Evolutionary conservation across 177 flowering plant species (phyloP), one percentile per base, ranked within the genome.

Genomic region (Tripterygium wilfordii): DNA sequence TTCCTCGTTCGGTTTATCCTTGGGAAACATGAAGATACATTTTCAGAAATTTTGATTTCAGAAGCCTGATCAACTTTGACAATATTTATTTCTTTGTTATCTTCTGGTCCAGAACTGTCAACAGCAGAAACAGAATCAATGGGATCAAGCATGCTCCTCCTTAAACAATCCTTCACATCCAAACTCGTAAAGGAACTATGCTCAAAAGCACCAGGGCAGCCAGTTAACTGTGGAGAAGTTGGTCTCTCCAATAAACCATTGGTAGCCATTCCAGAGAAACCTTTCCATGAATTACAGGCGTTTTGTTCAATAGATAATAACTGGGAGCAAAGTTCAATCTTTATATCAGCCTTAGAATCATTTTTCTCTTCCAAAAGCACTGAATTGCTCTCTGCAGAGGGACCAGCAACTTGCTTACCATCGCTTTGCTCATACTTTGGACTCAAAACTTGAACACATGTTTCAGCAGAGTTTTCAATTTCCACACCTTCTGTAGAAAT

Each of bases 1-100:
- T 64, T 77, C 25, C 56, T 60, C 27, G 30, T 45, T 24, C 65
- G 57, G 27, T 55, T 36, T 40, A 70, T 72, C 54, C 74, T 64
- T 42, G 51, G 66, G 42, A 70, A 56, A 51, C 60, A 38, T 10
- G 53, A 26, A 10, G 51, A 25, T n/a, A 41, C 49, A 54, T 19
- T 43, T 1, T 68, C 69, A 33, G 61, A 33, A 61, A 36, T 36
- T 16, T 65, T 47, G 36, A 43, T 22, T 51, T 48, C 48, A 16
- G 63, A 28, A 51, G 22, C 40, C 43, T 24, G 22, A 39, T 64
- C 68, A 42, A 49, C 35, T 27, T 41, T 12, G 19, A 12, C 54
- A 38, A 36, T 51, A 21, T 45, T 53, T 17, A 44, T 62, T 41
- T 52, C 68, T 51, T 53, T 68, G 32, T 46, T 31, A 27, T 42